Evolutionary conservation across 495 filamentous ascomycete species (phyloP).

Genomic region (Durotheca rogersii): DNA sequence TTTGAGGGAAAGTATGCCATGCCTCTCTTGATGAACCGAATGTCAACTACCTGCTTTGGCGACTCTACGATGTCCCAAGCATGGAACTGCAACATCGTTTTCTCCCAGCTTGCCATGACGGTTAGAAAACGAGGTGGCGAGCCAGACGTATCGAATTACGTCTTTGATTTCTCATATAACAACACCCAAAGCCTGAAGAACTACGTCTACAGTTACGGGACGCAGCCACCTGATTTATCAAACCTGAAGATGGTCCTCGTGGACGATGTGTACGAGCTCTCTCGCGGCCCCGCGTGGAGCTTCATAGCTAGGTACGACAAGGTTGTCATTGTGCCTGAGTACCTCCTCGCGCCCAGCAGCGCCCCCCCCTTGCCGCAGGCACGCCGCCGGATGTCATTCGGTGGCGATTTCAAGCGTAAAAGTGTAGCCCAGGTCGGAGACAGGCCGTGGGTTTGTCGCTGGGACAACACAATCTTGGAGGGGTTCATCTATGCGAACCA

Average conservation of each 20-base stretch:
- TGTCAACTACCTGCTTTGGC: conserved; percentile 66
- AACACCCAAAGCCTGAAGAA: conserved; percentile 35
- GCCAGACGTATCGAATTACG: conserved; percentile 33
- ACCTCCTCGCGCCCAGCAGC: conserved; percentile 40
- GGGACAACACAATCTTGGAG: conserved; percentile 80
- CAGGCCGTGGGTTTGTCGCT: conserved; percentile 83
- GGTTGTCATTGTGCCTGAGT: conserved; percentile 68
- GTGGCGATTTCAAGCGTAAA: conserved; percentile 47
- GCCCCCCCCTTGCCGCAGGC: conserved; percentile 11
- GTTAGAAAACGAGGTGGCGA: conserved; percentile 23
- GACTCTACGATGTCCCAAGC: conserved; percentile 59
- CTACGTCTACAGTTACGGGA: conserved; percentile 62
- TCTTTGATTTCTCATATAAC: conserved; percentile 38
- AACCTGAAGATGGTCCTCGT: conserved; percentile 60
- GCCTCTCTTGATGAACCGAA: conserved; percentile 55
- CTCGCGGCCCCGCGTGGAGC: conserved; percentile 72
- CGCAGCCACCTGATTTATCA: conserved; percentile 65
- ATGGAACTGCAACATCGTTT: conserved; percentile 64
- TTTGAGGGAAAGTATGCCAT: conserved; percentile 66
- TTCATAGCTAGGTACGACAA: conserved; percentile 76
- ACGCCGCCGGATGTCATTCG: conserved; percentile 24
- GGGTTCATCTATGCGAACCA: conserved; percentile 76
- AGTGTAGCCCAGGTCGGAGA: conserved; percentile 58
- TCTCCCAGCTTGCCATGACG: conserved; percentile 38
- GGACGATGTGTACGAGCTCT: conserved; percentile 58